Percentiles rank a stretch among this genome's conserved stretches.
Evolutionary conservation across 2,329 filamentous ascomycete genomes (phyloP).

Genomic region (Dactylellina parvicollis): DNA sequence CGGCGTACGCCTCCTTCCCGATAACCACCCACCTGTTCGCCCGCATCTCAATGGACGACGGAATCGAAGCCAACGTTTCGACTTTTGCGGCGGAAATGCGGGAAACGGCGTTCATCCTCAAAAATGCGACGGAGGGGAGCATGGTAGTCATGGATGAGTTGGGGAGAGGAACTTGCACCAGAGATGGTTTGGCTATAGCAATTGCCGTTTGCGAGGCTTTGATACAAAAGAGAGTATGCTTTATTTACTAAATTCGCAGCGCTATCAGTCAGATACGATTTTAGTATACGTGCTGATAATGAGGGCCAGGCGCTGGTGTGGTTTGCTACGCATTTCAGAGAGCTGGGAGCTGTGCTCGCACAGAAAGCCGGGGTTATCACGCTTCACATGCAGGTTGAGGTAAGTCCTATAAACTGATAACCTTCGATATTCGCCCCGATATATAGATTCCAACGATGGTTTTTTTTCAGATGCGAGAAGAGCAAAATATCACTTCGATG

Average conservation of each 20-base stretch:
- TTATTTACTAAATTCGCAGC: background rate
- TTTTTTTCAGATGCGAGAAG: slow-evolving; percentile 59
- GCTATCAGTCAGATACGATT: background rate
- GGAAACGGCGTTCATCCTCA: slow-evolving; percentile 91
- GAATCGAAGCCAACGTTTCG: slow-evolving; percentile 87
- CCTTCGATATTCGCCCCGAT: too few species aligned
- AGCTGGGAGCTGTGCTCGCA: slow-evolving; percentile 78
- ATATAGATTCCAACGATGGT: too few species aligned
- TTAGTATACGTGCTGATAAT: slow-evolving; percentile 52
- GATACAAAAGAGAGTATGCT: slow-evolving; percentile 70
- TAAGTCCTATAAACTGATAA: slow-evolving; percentile 59
- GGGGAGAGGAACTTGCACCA: slow-evolving; percentile 86
- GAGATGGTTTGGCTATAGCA: slow-evolving; percentile 88
- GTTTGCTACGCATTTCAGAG: slow-evolving; percentile 93
- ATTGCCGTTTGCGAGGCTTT: slow-evolving; percentile 89
- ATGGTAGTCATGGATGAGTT: slow-evolving; percentile 91
- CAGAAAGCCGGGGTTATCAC: slow-evolving; percentile 82
- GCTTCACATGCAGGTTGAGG: slow-evolving; percentile 79
- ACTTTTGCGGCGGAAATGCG: slow-evolving; percentile 96
- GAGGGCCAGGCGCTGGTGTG: slow-evolving; percentile 74
- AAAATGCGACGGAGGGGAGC: slow-evolving; percentile 79
- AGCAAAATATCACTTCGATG: slow-evolving; percentile 77
- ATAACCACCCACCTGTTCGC: slow-evolving; percentile 87
- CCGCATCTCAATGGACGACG: slow-evolving; percentile 85
- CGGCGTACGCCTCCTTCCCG: slow-evolving; percentile 81